Evolutionary conservation across 805 yeast genomes (phyloP).

Genomic region (Wickerhamiella brachini): DNA sequence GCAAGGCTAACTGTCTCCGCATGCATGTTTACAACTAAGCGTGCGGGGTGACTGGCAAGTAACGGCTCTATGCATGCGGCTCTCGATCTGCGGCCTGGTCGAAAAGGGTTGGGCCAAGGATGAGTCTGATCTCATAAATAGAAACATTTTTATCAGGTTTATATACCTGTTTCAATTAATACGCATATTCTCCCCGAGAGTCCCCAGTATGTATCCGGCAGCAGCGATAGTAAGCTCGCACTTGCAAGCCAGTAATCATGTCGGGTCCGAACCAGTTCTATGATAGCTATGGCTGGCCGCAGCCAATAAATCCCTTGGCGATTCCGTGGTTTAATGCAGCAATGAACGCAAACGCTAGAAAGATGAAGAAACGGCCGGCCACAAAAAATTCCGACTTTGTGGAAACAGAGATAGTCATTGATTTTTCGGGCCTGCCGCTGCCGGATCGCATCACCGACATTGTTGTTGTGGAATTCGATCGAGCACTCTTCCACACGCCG

Average conservation of each 20-base stretch:
- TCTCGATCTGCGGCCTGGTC: too few relatives aligned
- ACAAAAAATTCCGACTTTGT: background rate
- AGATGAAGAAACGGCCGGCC: background rate
- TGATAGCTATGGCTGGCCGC: background rate
- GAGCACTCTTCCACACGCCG: slow-evolving; percentile 13
- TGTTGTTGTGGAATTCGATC: slow-evolving; percentile 15
- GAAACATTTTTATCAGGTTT: too few relatives aligned
- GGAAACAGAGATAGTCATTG: background rate
- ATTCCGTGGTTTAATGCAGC: background rate
- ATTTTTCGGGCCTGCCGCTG: background rate
- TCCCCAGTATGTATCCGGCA: too few relatives aligned
- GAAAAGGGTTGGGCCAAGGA: too few relatives aligned
- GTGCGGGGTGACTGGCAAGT: too few relatives aligned
- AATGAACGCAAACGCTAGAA: background rate
- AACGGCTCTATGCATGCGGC: too few relatives aligned
- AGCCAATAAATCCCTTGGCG: background rate
- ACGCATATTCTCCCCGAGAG: too few relatives aligned
- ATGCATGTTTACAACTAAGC: background rate
- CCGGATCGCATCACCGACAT: slow-evolving; percentile 10
- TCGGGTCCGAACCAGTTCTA: background rate
- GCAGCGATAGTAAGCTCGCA: too few relatives aligned
- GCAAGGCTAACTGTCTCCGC: background rate
- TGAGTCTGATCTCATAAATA: too few relatives aligned
- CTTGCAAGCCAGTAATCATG: background rate
- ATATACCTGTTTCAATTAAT: too few relatives aligned